phyloP scores from a whole-genome alignment of 2,329 filamentous ascomycete genomes.

The Hypocrella siamensis region DNA sequence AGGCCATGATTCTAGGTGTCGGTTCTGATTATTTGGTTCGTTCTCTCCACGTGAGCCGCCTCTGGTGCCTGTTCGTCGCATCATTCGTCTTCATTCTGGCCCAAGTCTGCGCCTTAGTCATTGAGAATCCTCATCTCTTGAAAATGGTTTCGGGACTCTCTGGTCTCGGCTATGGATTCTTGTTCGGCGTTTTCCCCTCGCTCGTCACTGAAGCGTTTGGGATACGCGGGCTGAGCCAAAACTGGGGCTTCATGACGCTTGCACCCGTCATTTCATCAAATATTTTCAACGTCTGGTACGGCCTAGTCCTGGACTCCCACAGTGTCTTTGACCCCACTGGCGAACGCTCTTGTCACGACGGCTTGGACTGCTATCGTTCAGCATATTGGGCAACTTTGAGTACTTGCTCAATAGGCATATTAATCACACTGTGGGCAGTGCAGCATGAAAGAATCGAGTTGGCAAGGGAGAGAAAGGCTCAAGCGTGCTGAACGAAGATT shows the following conservation, averaged over 20 bases:
- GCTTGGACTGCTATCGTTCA: slow-evolving; percentile 61
- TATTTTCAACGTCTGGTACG: slow-evolving; percentile 86
- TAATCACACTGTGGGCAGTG: slow-evolving; percentile 57
- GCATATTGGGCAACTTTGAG: slow-evolving; percentile 70
- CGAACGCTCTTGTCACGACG: slow-evolving; percentile 60
- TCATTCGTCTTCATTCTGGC: slow-evolving; percentile 63
- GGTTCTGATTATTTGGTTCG: slow-evolving; percentile 86
- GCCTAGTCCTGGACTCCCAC: slow-evolving; percentile 66
- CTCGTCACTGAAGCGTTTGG: slow-evolving; percentile 85
- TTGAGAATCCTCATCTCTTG: slow-evolving; percentile 63
- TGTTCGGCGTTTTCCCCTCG: slow-evolving; percentile 89
- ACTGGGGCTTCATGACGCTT: slow-evolving; percentile 92
- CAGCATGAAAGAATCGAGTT: slow-evolving; percentile 33
- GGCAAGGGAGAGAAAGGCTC: slow-evolving; percentile 20
- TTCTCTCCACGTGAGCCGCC: slow-evolving; percentile 60
- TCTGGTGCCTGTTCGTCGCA: slow-evolving; percentile 79
- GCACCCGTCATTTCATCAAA: slow-evolving; percentile 80
- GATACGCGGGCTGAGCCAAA: slow-evolving; percentile 75
- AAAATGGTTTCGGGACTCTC: slow-evolving; percentile 68
- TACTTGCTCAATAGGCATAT: slow-evolving; percentile 53
- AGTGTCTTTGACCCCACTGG: slow-evolving; percentile 53
- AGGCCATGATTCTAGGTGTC: slow-evolving; percentile 38
- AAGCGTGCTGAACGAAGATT: slow-evolving; percentile 5
- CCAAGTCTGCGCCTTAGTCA: slow-evolving; percentile 59
- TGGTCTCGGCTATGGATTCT: slow-evolving; percentile 78